A percentile compares a stretch with the other conserved stretches of the same genome.
phyloP scores from a whole-genome alignment of 805 yeast species.

The Saccharomycopsis javanensis region DNA sequence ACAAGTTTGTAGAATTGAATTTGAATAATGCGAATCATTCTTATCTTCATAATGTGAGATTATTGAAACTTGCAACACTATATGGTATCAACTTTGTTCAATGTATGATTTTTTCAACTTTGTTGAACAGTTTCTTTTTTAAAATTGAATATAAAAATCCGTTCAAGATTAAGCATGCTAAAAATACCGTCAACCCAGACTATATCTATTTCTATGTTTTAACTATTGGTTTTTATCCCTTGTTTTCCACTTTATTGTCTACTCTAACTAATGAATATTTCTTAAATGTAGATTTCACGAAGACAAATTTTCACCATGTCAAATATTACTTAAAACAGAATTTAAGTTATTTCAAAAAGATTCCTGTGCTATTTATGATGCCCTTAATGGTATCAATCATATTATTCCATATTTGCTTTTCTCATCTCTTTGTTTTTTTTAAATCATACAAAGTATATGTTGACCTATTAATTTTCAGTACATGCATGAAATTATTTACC shows the following conservation, averaged over 20 bases:
- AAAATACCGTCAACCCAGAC: constrained; percentile 9
- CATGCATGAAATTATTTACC: constrained; percentile 6
- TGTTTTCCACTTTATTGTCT: constrained; percentile 1
- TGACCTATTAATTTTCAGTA: constrained; percentile 5
- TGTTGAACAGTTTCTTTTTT: constrained; percentile 6
- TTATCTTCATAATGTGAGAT: constrained; percentile 1
- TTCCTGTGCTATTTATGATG: neutral
- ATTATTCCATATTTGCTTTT: neutral
- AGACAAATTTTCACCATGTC: constrained; percentile 2
- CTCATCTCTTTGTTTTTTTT: neutral
- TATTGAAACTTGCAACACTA: neutral
- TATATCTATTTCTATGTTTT: constrained; percentile 11
- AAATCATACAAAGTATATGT: neutral
- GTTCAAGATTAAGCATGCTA: constrained; percentile 10
- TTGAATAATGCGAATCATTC: constrained; percentile 6
- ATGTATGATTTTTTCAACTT: constrained; percentile 1
- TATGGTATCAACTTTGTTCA: neutral
- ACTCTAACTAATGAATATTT: constrained; percentile 8
- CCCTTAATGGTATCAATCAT: neutral
- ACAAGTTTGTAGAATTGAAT: constrained; percentile 5
- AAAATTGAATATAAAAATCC: neutral
- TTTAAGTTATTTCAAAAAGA: neutral
- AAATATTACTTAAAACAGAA: neutral
- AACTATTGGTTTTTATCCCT: constrained; percentile 1
- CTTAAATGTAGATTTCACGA: constrained; percentile 4